A percentile compares a stretch with the other conserved stretches of the same genome.
Conservation (phyloP, 2,329 filamentous ascomycete genomes). For the Lasiodiplodia sp. region DNA sequence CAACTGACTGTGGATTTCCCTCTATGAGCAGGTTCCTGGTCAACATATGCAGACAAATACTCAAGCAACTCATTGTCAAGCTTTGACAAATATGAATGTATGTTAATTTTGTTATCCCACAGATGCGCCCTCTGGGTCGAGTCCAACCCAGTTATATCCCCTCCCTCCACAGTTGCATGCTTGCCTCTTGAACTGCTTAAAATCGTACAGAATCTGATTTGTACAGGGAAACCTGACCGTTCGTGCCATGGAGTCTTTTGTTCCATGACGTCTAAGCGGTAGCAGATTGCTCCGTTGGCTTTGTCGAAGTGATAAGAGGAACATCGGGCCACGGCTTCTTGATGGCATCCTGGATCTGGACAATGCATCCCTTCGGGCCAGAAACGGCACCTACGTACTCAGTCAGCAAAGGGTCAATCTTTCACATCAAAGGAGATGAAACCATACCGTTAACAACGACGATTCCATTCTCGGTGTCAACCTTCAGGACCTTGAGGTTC, state of each 20-base stretch:
- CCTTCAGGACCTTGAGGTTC: slow-evolving; percentile 87
- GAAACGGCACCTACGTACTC: slow-evolving; percentile 68
- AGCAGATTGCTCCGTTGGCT: neutral
- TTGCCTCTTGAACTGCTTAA: neutral
- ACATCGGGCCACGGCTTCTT: slow-evolving; percentile 76
- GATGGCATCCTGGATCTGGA: slow-evolving; percentile 87
- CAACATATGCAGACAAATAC: neutral
- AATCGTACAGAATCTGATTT: slow-evolving; percentile 5
- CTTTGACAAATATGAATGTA: neutral
- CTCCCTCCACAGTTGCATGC: neutral
- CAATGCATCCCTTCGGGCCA: slow-evolving; percentile 84
- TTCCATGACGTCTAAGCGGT: slow-evolving; percentile 31
- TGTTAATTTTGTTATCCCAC: neutral
- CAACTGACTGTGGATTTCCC: no score
- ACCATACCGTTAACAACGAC: slow-evolving; percentile 81
- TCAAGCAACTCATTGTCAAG: neutral
- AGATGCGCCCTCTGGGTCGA: neutral
- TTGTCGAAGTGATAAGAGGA: slow-evolving; percentile 1
- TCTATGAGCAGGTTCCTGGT: no score
- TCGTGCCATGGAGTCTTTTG: no score
- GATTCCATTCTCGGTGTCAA: slow-evolving; percentile 85
- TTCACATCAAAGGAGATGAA: neutral
- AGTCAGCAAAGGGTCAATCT: neutral
- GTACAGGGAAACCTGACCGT: neutral
- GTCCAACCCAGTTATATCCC: neutral